phyloP scores from a whole-genome alignment of 2,329 filamentous ascomycete genomes.

The Fulvia fulva region DNA sequence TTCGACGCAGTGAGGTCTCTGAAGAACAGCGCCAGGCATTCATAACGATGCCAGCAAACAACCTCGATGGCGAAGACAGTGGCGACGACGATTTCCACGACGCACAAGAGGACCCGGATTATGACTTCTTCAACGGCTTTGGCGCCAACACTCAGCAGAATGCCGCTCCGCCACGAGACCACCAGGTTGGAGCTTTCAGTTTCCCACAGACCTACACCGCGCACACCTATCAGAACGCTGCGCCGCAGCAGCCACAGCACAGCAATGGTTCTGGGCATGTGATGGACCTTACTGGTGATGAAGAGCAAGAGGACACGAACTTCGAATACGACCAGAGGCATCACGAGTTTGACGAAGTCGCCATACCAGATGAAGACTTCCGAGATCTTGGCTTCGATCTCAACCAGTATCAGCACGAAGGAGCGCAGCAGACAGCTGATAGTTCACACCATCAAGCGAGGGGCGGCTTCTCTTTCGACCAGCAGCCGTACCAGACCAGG shows the following conservation, averaged over 20 bases:
- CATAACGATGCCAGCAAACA: background rate
- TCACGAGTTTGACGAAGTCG: background rate
- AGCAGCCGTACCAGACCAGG: background rate
- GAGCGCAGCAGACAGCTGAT: background rate
- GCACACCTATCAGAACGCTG: background rate
- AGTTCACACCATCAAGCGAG: background rate
- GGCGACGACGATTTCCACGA: slow-evolving; percentile 20
- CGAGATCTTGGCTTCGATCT: background rate
- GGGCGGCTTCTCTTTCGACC: background rate
- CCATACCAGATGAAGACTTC: background rate
- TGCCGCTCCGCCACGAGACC: background rate
- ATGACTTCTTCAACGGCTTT: background rate
- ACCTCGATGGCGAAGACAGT: slow-evolving; percentile 6
- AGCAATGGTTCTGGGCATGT: background rate
- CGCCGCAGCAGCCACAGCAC: background rate
- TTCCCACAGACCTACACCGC: background rate
- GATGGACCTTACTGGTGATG: background rate
- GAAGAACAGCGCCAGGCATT: background rate
- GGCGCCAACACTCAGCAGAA: background rate
- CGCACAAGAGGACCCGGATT: slow-evolving; percentile 6
- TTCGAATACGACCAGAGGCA: background rate
- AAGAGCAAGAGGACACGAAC: background rate
- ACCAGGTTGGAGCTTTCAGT: background rate
- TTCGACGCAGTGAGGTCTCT: slow-evolving; percentile 9
- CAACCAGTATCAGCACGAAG: background rate